Evolutionary conservation across 2,329 filamentous ascomycete species (phyloP).

Genomic region (Fusarium globosum): DNA sequence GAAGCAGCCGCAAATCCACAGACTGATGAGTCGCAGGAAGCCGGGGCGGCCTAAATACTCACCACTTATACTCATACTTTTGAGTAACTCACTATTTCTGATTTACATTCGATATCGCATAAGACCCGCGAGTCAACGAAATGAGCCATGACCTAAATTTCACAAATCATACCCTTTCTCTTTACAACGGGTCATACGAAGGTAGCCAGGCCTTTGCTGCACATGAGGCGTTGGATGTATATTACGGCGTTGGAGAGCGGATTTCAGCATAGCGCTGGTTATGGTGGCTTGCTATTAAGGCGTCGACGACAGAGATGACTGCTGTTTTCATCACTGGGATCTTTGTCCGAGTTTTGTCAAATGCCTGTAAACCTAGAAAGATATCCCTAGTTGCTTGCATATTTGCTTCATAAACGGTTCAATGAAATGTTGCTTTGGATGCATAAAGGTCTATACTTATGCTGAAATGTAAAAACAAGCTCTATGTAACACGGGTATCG

Average conservation of each 20-base stretch:
- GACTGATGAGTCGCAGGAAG: neutral
- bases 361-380: conserved; percentile 9
- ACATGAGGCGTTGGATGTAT: conserved; percentile 30
- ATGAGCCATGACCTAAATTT: conserved; percentile 20
- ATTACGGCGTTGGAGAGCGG: conserved; percentile 28
- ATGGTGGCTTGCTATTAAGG: conserved; percentile 8
- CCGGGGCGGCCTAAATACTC: neutral
- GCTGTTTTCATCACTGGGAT: conserved; percentile 11
- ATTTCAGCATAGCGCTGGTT: conserved; percentile 6
- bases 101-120: neutral
- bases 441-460: neutral
- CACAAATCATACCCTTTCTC: conserved; percentile 6
- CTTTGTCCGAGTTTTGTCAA: conserved; percentile 9
- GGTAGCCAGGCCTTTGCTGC: neutral
- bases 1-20: conserved; percentile 37
- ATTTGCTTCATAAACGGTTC: neutral
- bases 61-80: neutral
- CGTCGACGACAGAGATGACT: neutral
- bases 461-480: neutral
- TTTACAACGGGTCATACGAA: neutral
- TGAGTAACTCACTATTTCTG: neutral
- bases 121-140: neutral
- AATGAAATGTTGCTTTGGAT: neutral
- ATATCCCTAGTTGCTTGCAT: conserved; percentile 15
- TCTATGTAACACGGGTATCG: neutral